Percentiles rank a stretch among this genome's conserved stretches.
Evolutionary conservation across 495 filamentous ascomycete species (phyloP).

Genomic region (Podospora didyma): DNA sequence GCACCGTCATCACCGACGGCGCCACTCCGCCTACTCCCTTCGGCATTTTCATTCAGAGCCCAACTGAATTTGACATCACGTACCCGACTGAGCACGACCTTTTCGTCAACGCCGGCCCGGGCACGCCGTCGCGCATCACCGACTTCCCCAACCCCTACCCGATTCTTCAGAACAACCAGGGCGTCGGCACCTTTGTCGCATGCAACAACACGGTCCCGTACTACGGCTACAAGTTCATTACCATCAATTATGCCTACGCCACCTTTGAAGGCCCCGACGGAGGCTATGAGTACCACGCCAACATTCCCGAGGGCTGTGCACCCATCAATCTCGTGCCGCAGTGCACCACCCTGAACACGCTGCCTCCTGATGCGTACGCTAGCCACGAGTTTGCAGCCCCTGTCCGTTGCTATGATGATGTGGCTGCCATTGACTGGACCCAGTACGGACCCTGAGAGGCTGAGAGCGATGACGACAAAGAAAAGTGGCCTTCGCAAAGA

Average conservation of each 20-base stretch:
- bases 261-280: slow-evolving; percentile 5
- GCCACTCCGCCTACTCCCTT: slow-evolving; percentile 28
- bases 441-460: not conserved
- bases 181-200: slow-evolving; percentile 22
- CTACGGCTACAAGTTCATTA: slow-evolving; percentile 14
- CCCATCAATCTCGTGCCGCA: slow-evolving; percentile 24
- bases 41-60: slow-evolving; percentile 18
- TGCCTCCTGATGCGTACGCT: slow-evolving; percentile 19
- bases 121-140: slow-evolving; percentile 13
- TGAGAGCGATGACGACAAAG: too few species aligned
- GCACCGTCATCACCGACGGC: slow-evolving; percentile 29
- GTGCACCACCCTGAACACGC: slow-evolving; percentile 18
- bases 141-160: slow-evolving; percentile 7
- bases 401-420: slow-evolving; percentile 22
- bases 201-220: slow-evolving; percentile 25
- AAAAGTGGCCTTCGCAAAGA: too few species aligned
- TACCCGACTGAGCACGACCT: slow-evolving; percentile 19
- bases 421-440: not conserved
- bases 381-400: slow-evolving; percentile 24
- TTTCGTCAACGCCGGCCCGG: slow-evolving; percentile 20
- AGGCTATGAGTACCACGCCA: not conserved
- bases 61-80: slow-evolving; percentile 11
- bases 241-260: slow-evolving; percentile 22
- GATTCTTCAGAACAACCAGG: slow-evolving; percentile 12
- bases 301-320: slow-evolving; percentile 15